phyloP scores from a whole-genome alignment of 768 basidiomycete genomes.

The Nidularia pulvinata region DNA sequence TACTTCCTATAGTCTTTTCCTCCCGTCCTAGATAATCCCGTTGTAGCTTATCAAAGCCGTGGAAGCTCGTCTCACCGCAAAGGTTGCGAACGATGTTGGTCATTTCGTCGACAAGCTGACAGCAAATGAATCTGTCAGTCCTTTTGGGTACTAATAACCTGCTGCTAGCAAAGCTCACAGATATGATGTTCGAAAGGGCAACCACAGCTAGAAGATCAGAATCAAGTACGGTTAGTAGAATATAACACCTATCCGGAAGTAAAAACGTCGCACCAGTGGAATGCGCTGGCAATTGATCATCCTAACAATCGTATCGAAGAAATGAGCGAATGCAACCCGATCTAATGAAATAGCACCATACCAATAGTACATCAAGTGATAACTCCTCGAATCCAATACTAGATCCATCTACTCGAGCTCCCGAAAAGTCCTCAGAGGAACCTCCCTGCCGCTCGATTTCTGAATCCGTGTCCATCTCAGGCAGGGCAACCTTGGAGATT shows the following conservation, averaged over 20 bases:
- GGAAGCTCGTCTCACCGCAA: constrained; percentile 39
- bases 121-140: neutral
- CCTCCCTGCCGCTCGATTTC: neutral
- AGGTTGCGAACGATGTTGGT: constrained; percentile 33
- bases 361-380: constrained; percentile 34
- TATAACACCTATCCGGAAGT: neutral
- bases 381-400: constrained; percentile 40
- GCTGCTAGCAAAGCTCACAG: constrained; percentile 17
- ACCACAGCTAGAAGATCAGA: constrained; percentile 25
- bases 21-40: constrained; percentile 33
- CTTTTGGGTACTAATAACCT: neutral
- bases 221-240: neutral
- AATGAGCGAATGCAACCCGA: neutral
- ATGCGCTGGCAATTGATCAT: constrained; percentile 41
- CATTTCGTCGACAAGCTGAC: constrained; percentile 39
- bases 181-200: constrained; percentile 35
- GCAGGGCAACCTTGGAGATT: neutral
- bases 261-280: constrained; percentile 26
- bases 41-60: constrained; percentile 33
- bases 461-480: neutral
- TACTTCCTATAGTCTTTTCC: constrained; percentile 29
- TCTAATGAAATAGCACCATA: constrained; percentile 11
- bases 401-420: constrained; percentile 34
- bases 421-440: constrained; percentile 8
- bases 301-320: constrained; percentile 14